Evolutionary conservation across 2,329 filamentous ascomycete genomes (phyloP).

Genomic region (Passalora sequoiae): DNA sequence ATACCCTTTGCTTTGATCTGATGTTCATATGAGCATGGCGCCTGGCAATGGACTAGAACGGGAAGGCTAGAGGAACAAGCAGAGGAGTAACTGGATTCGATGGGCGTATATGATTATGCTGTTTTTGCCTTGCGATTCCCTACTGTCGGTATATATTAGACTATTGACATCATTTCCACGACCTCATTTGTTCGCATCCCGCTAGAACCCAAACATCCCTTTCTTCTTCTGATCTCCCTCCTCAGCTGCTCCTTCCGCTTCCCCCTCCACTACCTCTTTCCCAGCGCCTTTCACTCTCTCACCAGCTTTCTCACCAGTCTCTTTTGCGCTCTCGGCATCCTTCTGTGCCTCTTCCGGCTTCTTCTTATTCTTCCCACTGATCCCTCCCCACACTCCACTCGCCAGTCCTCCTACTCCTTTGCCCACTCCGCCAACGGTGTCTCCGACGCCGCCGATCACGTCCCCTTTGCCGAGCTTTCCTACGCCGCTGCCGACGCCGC

Average conservation of each 20-base stretch:
- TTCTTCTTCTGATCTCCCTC: neutral
- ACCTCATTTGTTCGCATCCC: too few species aligned
- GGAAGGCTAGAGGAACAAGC: too few species aligned
- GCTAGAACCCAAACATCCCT: neutral
- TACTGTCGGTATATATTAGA: too few species aligned
- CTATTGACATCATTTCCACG: too few species aligned
- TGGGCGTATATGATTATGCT: too few species aligned
- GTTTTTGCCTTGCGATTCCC: too few species aligned
- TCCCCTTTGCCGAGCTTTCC: constrained; percentile 43
- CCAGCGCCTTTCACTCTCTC: constrained; percentile 10
- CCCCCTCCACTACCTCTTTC: constrained; percentile 6
- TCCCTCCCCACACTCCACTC: constrained; percentile 30
- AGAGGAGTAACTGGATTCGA: too few species aligned
- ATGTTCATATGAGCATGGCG: too few species aligned
- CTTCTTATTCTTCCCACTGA: constrained; percentile 28
- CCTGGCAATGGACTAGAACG: too few species aligned
- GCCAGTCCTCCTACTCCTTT: constrained; percentile 29
- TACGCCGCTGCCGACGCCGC: constrained; percentile 43
- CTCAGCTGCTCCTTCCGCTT: neutral
- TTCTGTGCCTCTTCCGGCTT: constrained; percentile 12
- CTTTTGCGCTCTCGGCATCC: constrained; percentile 11
- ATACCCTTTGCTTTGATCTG: too few species aligned
- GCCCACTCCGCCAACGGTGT: constrained; percentile 32
- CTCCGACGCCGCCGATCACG: constrained; percentile 40
- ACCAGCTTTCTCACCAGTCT: constrained; percentile 13